These are phyloP conservation scores for Incumbomyces delicatus DNA, from an alignment of 2,329 filamentous ascomycete species.

Conservation along the genomic window DNA sequence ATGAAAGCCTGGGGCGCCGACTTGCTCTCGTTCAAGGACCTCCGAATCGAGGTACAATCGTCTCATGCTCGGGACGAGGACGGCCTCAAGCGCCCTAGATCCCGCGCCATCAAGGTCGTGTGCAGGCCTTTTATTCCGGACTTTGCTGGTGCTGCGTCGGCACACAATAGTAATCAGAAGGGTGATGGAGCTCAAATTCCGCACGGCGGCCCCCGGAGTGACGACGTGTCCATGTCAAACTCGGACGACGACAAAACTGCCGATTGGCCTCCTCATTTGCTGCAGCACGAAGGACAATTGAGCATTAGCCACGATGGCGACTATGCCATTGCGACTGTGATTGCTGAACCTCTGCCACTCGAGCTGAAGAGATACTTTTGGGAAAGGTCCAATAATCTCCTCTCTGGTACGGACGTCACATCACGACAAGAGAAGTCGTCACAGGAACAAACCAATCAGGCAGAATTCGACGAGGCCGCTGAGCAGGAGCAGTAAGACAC, in stretches of 20 bases:
- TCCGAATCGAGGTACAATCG: constrained; percentile 31
- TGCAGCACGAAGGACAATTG: constrained; percentile 52
- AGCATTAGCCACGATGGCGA: constrained; percentile 84
- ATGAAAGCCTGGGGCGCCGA: constrained; percentile 61
- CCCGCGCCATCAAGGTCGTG: not conserved
- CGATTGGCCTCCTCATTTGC: too few species aligned
- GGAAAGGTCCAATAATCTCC: not conserved
- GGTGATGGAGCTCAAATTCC: constrained; percentile 9
- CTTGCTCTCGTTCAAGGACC: constrained; percentile 52
- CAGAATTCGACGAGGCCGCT: too few species aligned
- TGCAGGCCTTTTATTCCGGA: constrained; percentile 18
- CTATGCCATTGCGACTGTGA: constrained; percentile 52
- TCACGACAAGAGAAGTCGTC: too few species aligned
- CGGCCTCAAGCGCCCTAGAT: not conserved
- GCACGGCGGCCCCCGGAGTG: too few species aligned
- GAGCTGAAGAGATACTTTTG: constrained; percentile 1
- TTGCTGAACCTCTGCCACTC: constrained; percentile 24
- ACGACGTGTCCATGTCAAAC: too few species aligned
- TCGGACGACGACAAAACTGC: too few species aligned
- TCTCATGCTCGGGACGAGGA: constrained; percentile 11
- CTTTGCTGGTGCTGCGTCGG: too few species aligned
- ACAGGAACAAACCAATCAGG: too few species aligned
- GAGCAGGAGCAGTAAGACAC: too few species aligned
- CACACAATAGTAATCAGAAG: too few species aligned
- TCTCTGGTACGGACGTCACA: too few species aligned